These are phyloP conservation scores for Styphnolobium japonicum DNA, from an alignment of 306 rosid genomes.

Conservation along the genomic window DNA sequence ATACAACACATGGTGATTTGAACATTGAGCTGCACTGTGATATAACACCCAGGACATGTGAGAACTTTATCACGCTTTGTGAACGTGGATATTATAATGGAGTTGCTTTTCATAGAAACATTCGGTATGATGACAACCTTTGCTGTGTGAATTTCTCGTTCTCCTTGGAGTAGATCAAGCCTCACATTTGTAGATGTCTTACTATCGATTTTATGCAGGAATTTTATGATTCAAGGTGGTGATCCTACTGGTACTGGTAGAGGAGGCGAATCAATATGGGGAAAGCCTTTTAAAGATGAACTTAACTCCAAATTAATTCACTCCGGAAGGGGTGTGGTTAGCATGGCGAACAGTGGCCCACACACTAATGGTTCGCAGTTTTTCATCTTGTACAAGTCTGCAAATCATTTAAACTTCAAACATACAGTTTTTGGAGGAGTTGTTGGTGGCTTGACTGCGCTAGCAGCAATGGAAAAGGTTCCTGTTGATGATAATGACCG, in stretches of 20 bases:
- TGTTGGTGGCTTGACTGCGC: conserved; percentile 89
- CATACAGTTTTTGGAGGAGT: conserved; percentile 93
- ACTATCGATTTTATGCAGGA: conserved; percentile 49
- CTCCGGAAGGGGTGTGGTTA: conserved; percentile 93
- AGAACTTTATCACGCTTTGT: conserved; percentile 93
- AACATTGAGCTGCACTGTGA: conserved; percentile 96
- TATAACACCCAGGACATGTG: conserved; percentile 88
- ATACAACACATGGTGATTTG: conserved; percentile 92
- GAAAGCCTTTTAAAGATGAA: conserved; percentile 89
- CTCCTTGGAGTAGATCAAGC: conserved; percentile 3
- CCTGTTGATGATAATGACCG: conserved; percentile 84
- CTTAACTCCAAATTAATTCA: conserved; percentile 88
- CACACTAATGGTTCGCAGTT: conserved; percentile 98
- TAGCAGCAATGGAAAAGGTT: conserved; percentile 92
- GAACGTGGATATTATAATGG: conserved; percentile 92
- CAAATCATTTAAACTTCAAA: conserved; percentile 87
- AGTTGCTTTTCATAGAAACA: conserved; percentile 84
- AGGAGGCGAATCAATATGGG: conserved; percentile 99
- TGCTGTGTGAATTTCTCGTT: neutral
- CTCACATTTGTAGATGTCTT: neutral
- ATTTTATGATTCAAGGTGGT: conserved; percentile 98
- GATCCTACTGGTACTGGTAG: conserved; percentile 96
- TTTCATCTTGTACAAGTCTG: conserved; percentile 91
- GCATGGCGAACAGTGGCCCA: conserved; percentile 99
- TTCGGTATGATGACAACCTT: conserved; percentile 49